These are phyloP conservation scores for Didymellaceae sp. DNA, from an alignment of 2,329 filamentous ascomycete species.

Conservation along the genomic window DNA sequence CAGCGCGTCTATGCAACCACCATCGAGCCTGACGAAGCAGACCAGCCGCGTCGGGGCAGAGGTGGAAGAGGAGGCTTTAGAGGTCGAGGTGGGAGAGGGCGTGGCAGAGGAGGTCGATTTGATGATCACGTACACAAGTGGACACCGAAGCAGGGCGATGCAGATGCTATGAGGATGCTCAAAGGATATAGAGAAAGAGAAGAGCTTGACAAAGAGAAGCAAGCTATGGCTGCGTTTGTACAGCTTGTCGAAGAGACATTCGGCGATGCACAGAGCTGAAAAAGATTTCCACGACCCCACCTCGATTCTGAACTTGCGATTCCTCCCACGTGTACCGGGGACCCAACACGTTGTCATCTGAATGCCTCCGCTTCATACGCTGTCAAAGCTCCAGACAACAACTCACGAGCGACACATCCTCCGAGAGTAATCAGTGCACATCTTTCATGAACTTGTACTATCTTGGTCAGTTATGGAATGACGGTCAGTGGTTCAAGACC, in stretches of 20 bases:
- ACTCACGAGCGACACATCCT: neutral
- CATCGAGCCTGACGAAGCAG: conserved; percentile 40
- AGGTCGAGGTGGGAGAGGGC: conserved; percentile 22
- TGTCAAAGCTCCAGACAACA: neutral
- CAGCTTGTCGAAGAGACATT: conserved; percentile 36
- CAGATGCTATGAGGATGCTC: conserved; percentile 38
- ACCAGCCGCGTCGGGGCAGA: conserved; percentile 25
- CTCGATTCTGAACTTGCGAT: no score
- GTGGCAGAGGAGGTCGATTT: conserved; percentile 22
- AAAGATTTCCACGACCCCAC: no score
- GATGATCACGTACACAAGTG: conserved; percentile 24
- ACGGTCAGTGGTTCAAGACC: neutral
- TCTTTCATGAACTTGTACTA: neutral
- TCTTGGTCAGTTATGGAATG: neutral
- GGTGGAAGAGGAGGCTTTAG: conserved; percentile 24
- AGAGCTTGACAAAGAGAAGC: conserved; percentile 40
- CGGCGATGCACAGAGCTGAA: conserved; percentile 15
- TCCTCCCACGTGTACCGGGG: neutral
- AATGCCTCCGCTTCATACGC: neutral
- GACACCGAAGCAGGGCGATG: conserved; percentile 42
- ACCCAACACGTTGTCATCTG: neutral
- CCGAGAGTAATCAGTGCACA: neutral
- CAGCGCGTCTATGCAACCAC: conserved; percentile 45
- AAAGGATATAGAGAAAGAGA: conserved; percentile 34
- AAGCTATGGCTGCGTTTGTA: conserved; percentile 52